Base-by-base conservation (phyloP, 345 rosid species). In the Lumnitzera littorea region DNA sequence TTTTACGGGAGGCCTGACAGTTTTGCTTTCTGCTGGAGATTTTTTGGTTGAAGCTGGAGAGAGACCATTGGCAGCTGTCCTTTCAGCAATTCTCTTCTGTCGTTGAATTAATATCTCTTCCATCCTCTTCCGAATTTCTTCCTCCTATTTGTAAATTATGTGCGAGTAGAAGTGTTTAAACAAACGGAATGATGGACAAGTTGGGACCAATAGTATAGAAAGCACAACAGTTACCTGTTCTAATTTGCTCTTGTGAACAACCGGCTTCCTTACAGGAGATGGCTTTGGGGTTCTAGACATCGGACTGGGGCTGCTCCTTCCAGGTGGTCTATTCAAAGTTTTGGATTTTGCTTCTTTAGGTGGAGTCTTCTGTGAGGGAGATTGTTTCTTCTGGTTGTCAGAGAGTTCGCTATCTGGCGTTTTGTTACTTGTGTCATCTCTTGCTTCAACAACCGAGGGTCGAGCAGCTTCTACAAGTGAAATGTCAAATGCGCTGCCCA, bases 31-130 rank as follows among this genome's bases (percentile, higher is more conserved):
- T 46, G 55, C 52, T 16, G 80, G 66, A 9, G 63, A 70, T 70
- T 74, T 87, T 67, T 67, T 84, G 62, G 77, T 55, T 48, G 75
- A 58, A 14, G 77, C 49, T 43, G 74, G 63, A 70, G 78, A 54
- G 55, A 66, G 5, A 16, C 71, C 68, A n/a, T 55, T 46, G 50
- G 79, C 77, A 12, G 92, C 90, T 65, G 87, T 88, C 82, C 91
- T 84, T 74, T 86, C 87, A 0, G 98, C 91, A 31, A 91, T 88
- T 72, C 96, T 84, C 70, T 78, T 83, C 71, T 88, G 96, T 43
- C 96, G 82, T 67, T 83, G 82, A 57, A 86, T 64, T 13, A 47
- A 11, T 61, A 83, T 57, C 62, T 78, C 87, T 74, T 91, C 92
- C 80, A 83, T 80, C 70, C 75, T 84, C 74, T 74, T 84, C 57